Conservation (phyloP, 129 eudicot genomes). For the Pseudognaphalium luteoalbum region DNA sequence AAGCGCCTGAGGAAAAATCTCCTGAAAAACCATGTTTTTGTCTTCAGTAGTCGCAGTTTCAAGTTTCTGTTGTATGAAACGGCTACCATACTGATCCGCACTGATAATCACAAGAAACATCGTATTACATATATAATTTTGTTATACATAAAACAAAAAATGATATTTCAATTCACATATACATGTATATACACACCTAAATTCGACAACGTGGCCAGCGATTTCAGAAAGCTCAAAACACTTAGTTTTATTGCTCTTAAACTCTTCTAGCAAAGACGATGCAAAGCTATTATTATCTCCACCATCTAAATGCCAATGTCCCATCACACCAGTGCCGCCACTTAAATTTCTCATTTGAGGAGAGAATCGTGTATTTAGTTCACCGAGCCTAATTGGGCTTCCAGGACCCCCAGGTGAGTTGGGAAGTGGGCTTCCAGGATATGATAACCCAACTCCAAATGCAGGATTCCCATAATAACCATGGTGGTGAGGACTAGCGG, state of each 20-base stretch:
- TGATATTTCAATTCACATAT: background rate
- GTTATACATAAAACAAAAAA: background rate
- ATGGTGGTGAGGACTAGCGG: conserved; percentile 64
- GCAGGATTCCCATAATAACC: conserved; percentile 83
- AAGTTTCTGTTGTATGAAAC: conserved; percentile 90
- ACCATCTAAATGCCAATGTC: conserved; percentile 81
- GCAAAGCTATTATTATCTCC: conserved; percentile 54
- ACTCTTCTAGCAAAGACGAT: conserved; percentile 83
- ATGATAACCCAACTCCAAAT: conserved; percentile 79
- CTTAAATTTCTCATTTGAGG: conserved; percentile 75
- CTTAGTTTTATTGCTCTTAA: conserved; percentile 83
- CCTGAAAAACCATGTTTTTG: conserved; percentile 80
- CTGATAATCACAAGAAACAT: conserved; percentile 40
- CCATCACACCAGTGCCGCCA: conserved; percentile 61
- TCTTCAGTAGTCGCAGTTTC: conserved; percentile 87
- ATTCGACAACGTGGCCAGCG: conserved; percentile 87
- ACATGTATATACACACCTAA: conserved; percentile 42
- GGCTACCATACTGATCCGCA: conserved; percentile 94
- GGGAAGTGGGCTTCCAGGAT: conserved; percentile 89
- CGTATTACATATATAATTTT: background rate
- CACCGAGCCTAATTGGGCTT: conserved; percentile 85
- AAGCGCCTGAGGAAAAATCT: conserved; percentile 82
- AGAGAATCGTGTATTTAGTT: conserved; percentile 57
- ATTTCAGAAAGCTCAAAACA: conserved; percentile 89
- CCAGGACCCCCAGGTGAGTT: conserved; percentile 84